Evolutionary conservation across 2,329 filamentous ascomycete genomes (phyloP), one percentile per base, ranked within the genome.

Genomic region (Hypoxylon sp.): DNA sequence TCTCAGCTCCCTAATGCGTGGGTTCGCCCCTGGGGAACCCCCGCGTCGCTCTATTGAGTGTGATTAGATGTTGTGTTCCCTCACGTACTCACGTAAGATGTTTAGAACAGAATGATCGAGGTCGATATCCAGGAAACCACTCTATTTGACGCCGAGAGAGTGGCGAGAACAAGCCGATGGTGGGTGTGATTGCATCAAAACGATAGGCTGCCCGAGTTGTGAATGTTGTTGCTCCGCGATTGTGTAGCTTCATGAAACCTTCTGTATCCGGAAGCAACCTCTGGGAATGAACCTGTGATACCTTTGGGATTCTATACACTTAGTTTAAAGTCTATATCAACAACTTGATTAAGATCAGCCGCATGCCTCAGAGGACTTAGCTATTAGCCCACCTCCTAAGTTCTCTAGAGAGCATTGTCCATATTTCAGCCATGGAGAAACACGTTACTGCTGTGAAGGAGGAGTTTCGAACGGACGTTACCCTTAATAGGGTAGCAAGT

Each of bases 391-490:
- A n/a, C n/a, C n/a, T n/a, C n/a, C n/a, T n/a, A n/a, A n/a, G n/a
- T n/a, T n/a, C n/a, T n/a, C n/a, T n/a, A n/a, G n/a, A n/a, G n/a
- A n/a, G n/a, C n/a, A n/a, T n/a, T n/a, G n/a, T n/a, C n/a, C n/a
- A n/a, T n/a, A n/a, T n/a, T n/a, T 32, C 35, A 36, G 45, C 19
- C 44, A 66, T 64, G 61, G 58, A 63, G 46, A 59, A 40, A 15
- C 58, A 50, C 11, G 47, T 60, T 5, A 38, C 57, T 8, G 48
- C 46, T 29, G 37, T 67, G 6, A 63, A 69, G 55, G 54, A 70
- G 9, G 69, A 73, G 47, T 38, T 75, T 7, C 60, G 60, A 43
- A 73, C 67, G 6, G 73, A 76, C 40, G 67, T 68, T 23, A 75
- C 70, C 26, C 67, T 73, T 50, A 69, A 67, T 16, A 63, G 67